These are phyloP conservation scores for Erythrophleum fordii DNA, from an alignment of 306 rosid species.

Conservation along the genomic window DNA sequence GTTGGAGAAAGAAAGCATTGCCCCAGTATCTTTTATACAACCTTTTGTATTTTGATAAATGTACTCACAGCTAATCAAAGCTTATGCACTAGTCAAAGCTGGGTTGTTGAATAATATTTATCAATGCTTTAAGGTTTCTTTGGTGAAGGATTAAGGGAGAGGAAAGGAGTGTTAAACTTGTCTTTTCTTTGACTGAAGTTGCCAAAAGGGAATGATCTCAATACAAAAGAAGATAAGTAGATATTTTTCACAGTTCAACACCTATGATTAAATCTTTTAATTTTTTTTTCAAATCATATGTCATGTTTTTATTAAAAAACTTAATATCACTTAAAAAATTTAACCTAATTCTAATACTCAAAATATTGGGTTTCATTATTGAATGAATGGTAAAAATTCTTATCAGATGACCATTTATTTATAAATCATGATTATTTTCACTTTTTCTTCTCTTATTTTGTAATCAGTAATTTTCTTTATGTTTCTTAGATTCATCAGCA, in stretches of 20 bases:
- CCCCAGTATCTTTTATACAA: neutral
- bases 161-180: constrained; percentile 7
- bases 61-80: neutral
- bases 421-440: constrained; percentile 28
- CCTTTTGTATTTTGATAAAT: neutral
- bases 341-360: neutral
- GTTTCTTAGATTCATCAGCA: neutral
- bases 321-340: neutral
- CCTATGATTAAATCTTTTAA: too few species aligned
- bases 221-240: neutral
- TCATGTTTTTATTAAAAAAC: neutral
- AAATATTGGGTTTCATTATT: constrained; percentile 49
- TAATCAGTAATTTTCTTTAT: neutral
- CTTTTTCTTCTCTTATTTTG: constrained; percentile 38
- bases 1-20: constrained; percentile 9
- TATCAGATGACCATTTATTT: constrained; percentile 48
- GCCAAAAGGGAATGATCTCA: constrained; percentile 3
- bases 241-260: too few species aligned
- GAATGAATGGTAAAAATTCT: constrained; percentile 59
- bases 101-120: constrained; percentile 35
- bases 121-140: neutral
- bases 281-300: too few species aligned
- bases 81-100: constrained; percentile 49
- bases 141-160: constrained; percentile 10
- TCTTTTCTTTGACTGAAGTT: constrained; percentile 46